Conservation (phyloP, 352 stramenopile species). For the Phytopythium kandeliae region DNA sequence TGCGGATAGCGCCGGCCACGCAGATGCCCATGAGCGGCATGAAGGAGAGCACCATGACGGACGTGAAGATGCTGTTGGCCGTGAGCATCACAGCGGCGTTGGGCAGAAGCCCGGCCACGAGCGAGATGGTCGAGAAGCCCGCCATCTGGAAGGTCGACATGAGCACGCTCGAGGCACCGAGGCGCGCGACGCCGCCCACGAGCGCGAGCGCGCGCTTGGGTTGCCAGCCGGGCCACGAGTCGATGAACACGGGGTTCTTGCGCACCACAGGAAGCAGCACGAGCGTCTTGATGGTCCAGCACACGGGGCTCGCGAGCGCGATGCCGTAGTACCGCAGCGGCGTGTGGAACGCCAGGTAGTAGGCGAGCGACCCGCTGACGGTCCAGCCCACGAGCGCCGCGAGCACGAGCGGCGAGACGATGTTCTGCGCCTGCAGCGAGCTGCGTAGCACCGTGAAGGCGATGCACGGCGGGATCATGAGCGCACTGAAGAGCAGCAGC, state of each 20-base stretch:
- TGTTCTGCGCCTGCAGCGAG: slow-evolving; percentile 57
- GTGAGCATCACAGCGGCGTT: slow-evolving; percentile 43
- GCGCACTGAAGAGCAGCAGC: slow-evolving; percentile 29
- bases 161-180: slow-evolving; percentile 36
- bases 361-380: slow-evolving; percentile 35
- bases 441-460: slow-evolving; percentile 48
- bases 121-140: slow-evolving; percentile 35
- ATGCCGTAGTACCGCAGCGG: slow-evolving; percentile 50
- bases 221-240: slow-evolving; percentile 58
- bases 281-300: slow-evolving; percentile 37
- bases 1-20: slow-evolving; percentile 41
- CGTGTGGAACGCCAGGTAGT: slow-evolving; percentile 47
- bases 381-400: slow-evolving; percentile 32
- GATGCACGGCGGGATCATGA: slow-evolving; percentile 36
- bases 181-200: slow-evolving; percentile 29
- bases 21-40: slow-evolving; percentile 43
- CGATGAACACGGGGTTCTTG: slow-evolving; percentile 38
- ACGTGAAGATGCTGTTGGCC: slow-evolving; percentile 48
- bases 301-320: slow-evolving; percentile 39
- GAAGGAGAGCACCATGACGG: slow-evolving; percentile 36
- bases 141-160: slow-evolving; percentile 49
- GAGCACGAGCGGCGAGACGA: slow-evolving; percentile 46
- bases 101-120: slow-evolving; percentile 48
- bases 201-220: slow-evolving; percentile 25
- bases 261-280: slow-evolving; percentile 45